Evolutionary conservation across 2,329 filamentous ascomycete species (phyloP), one percentile per base, ranked within the genome.

Genomic region (Sclerotinia trifoliorum): DNA sequence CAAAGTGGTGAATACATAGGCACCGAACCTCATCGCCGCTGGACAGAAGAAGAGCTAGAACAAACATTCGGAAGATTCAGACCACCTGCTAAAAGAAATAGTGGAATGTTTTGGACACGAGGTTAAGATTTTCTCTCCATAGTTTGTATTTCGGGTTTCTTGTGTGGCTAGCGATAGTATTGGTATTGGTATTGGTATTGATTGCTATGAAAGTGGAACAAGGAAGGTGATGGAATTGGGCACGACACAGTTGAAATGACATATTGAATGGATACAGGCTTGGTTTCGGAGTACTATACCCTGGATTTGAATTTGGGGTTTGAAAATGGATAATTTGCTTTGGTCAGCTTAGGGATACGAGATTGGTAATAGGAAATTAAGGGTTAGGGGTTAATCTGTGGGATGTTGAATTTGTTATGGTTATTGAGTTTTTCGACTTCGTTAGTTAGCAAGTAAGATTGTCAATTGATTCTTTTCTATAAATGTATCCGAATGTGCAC

Each of bases 41-140:
- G 76, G 76, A 77, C 67, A 4, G 74, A 76, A 69, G 73, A 73
- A 63, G 75, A 77, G 66, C 65, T 77, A 29, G 74, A 77, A 52
- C 68, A 64, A 52, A 58, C 66, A 32, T 77, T 74, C 72, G 72
- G 67, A 65, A 70, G 69, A 65, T 77, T 72, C 65, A 71, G 68
- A 24, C 75, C 75, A 4, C 68, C 62, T 55, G 68, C 54, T 61
- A 71, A 64, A 51, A 65, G 63, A 65, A 57, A 54, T 4, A 60
- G 29, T 42, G 65, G 44, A n/a, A 56, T 68, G 13, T 55, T 58
- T 42, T 70, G 55, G 49, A 65, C 54, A 64, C 66, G 68, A 21
- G 51, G 51, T 32, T 51, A n/a, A 61, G 21, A 49, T 24, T 13
- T 10, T 5, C 7, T 35, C 35, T 39, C 21, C 21, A 13, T 7